Conservation (phyloP, 1,139 yeast genomes). For the Pneumocystis carinii region DNA sequence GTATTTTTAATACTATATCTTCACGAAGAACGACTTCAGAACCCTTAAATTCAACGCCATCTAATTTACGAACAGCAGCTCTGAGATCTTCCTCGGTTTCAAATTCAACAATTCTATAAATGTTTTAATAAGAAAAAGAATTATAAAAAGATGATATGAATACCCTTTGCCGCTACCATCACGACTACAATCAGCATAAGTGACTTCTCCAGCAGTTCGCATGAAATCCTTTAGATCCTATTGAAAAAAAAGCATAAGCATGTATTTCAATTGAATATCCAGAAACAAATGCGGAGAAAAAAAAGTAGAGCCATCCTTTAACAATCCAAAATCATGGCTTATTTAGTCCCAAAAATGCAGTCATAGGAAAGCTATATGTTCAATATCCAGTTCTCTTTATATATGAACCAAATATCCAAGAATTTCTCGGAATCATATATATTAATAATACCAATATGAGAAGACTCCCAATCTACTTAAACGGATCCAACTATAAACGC, state of each 20-base stretch:
- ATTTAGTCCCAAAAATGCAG: conserved; percentile 4
- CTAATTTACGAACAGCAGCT: conserved; percentile 16
- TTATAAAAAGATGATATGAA: background rate
- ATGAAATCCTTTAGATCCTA: conserved; percentile 19
- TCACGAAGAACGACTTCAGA: conserved; percentile 15
- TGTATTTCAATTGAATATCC: conserved; percentile 3
- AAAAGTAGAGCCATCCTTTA: conserved; percentile 7
- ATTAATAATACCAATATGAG: background rate
- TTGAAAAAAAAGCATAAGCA: conserved; percentile 2
- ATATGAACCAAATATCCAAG: background rate
- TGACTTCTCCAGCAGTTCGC: conserved; percentile 17
- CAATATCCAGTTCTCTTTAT: background rate
- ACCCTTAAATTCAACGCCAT: conserved; percentile 18
- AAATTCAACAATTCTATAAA: conserved; percentile 18
- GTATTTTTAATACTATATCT: conserved; percentile 16
- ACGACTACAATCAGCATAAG: conserved; percentile 17
- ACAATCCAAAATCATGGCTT: background rate
- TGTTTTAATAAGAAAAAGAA: background rate
- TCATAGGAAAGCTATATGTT: background rate
- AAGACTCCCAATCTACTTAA: background rate
- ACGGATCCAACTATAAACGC: background rate
- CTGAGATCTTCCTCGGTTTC: conserved; percentile 18
- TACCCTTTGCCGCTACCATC: conserved; percentile 18
- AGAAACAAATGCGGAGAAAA: conserved; percentile 6
- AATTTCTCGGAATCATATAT: background rate